Conservation (phyloP, 495 filamentous ascomycete genomes). For the Lophiotrema nucula region DNA sequence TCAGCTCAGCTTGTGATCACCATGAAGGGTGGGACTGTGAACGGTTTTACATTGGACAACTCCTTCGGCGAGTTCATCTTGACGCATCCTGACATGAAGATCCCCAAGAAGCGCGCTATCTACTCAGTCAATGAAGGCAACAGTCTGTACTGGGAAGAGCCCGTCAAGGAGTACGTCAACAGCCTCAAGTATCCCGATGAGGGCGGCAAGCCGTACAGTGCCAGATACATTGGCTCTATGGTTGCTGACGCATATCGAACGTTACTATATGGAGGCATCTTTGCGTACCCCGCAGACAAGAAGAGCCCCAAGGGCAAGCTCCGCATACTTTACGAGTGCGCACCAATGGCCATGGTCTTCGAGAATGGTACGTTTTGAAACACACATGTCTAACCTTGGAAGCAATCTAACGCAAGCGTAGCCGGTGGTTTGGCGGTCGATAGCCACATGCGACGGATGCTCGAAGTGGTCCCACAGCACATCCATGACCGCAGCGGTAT, state of each 20-base stretch:
- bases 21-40: conserved; percentile 89
- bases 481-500: conserved; percentile 97
- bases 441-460: conserved; percentile 82
- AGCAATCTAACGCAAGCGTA: conserved; percentile 33
- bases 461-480: conserved; percentile 83
- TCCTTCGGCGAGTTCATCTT: conserved; percentile 97
- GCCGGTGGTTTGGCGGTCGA: conserved; percentile 91
- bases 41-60: conserved; percentile 96
- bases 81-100: conserved; percentile 89
- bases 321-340: conserved; percentile 96
- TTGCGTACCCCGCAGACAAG: conserved; percentile 95
- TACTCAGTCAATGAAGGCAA: conserved; percentile 99
- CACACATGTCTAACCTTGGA: background rate
- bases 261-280: conserved; percentile 90
- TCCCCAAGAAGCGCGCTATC: conserved; percentile 77
- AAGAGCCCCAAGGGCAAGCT: conserved; percentile 98
- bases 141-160: conserved; percentile 90
- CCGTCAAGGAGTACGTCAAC: conserved; percentile 83
- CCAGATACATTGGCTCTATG: conserved; percentile 96
- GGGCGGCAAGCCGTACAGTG: conserved; percentile 85
- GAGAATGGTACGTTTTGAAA: conserved; percentile 75
- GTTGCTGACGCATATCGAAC: conserved; percentile 98
- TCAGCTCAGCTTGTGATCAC: conserved; percentile 95
- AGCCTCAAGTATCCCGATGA: conserved; percentile 75
- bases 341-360: conserved; percentile 98